Evolutionary conservation across 352 stramenopile genomes (phyloP), one percentile per base, ranked within the genome.

Genomic region (Globisporangium okanoganense): DNA sequence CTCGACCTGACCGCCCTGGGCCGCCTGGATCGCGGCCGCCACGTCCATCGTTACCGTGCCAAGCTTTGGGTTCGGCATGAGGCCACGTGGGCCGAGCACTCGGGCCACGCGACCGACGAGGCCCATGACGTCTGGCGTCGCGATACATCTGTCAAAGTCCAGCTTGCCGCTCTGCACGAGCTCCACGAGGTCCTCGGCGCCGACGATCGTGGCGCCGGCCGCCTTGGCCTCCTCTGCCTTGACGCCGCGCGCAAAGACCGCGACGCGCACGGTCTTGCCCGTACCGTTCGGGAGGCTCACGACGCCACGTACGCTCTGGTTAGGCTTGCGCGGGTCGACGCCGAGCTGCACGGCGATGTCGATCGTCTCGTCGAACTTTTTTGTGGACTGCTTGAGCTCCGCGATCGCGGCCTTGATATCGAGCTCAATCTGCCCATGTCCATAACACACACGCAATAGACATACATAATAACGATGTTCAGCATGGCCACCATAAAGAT

Each of bases 1-100:
- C 69, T 95, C 87, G 35, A 94, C 85, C 72, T 96, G 87, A 52
- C 87, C 87, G 43, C 75, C 83, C 70, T 88, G 82, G 20, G 86
- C 86, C 25, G 86, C 86, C 4, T 70, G 56, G 64, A 98, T 94
- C 27, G 86, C 90, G 31, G 87, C 78, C 44, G 74, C 79, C 20
- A 98, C 87, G 36, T 98, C 91, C 62, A 85, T 76, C 31, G 93
- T 98, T 43, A 99, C 91, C 9, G 96, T 99, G 25, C 95, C 96
- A 16, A 98, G 75, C 87, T 99, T 99, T 5, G 94, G 87, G 77
- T 99, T 99, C 40, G 97, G 97, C 96, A 99, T 99, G 14, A 99
- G 68, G 27, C 96, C 96, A 56, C 97, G 87, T 25, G 97, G 97
- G 65, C 97, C 97, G 27, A 99, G 84, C 36, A 87, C 76, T 48